A percentile compares a stretch with the other conserved stretches of the same genome.
These are phyloP conservation scores for Albatrellus sp. DNA, from an alignment of 1,284 basidiomycete species.

Conservation along the genomic window DNA sequence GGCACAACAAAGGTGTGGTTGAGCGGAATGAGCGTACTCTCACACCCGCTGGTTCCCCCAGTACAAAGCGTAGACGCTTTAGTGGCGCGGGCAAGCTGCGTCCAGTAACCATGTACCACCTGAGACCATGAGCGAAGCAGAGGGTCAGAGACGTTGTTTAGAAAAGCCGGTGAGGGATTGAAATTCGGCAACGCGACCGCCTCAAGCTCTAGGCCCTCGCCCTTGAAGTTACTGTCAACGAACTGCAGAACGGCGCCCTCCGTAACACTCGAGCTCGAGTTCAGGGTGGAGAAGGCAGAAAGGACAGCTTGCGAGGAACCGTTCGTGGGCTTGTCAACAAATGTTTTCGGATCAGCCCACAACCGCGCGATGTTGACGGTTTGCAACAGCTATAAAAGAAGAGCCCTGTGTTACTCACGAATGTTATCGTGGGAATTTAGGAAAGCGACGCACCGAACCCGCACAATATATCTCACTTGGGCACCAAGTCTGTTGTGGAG, in stretches of 20 bases:
- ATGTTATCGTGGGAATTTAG: not conserved
- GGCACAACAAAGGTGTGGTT: conserved; percentile 88
- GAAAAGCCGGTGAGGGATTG: conserved; percentile 50
- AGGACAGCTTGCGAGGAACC: conserved; percentile 54
- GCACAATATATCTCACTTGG: conserved; percentile 77
- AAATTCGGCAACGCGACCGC: conserved; percentile 52
- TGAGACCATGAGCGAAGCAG: conserved; percentile 63
- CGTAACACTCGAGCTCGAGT: conserved; percentile 42
- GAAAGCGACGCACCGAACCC: conserved; percentile 42
- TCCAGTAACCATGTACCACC: conserved; percentile 77
- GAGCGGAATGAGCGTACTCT: conserved; percentile 77
- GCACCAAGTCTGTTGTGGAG: conserved; percentile 69
- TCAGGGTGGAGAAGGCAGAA: conserved; percentile 54
- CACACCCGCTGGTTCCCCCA: conserved; percentile 41
- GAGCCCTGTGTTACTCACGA: conserved; percentile 1
- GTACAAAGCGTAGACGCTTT: conserved; percentile 58
- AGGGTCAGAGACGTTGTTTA: conserved; percentile 62
- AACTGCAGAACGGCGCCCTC: conserved; percentile 57
- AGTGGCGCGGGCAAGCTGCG: conserved; percentile 63
- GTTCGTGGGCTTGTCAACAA: conserved; percentile 83
- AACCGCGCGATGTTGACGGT: conserved; percentile 72
- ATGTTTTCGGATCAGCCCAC: conserved; percentile 78
- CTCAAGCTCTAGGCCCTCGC: conserved; percentile 78
- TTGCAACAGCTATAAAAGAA: conserved; percentile 53
- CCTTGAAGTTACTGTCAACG: conserved; percentile 66